Base-by-base conservation (phyloP, 352 stramenopile genomes). In the Globisporangium paroecandrum region DNA sequence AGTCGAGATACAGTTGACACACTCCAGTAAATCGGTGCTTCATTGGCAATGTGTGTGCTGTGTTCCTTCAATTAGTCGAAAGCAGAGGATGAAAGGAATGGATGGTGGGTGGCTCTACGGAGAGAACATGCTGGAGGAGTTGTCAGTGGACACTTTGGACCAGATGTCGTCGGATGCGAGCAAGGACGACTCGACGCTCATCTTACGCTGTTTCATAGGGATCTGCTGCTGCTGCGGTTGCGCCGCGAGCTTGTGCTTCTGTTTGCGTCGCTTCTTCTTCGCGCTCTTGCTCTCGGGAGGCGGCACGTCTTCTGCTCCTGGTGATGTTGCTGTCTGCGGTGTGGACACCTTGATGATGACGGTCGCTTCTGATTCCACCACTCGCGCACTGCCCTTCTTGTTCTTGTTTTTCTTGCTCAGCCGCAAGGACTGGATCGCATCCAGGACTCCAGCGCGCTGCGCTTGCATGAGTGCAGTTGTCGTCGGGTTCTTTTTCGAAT, bases 131-230 rank as follows among this genome's bases (percentile, higher is more conserved):
- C 72, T 74, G 13, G 69, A 71, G 8, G 75, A 71, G 58, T 81
- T 67, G 56, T 91, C 82, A 4, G 69, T 81, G 10, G 79, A 88
- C 59, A 89, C 85, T 62, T 89, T 69, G 25, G 73, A 87, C 83
- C 83, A 91, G 64, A 91, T 87, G 49, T 78, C 72, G 59, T 91
- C 83, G 10, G 81, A 82, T 18, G 74, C 74, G 36, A 91, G 66
- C 27, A 91, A 66, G 8, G 77, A 81, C 64, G 83, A 87, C 57
- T 86, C 83, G 60, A 81, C 78, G 61, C 83, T 91, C 79, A 89
- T 85, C 70, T 86, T 89, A 59, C 83, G 79, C 51, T 73, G 67
- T 69, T 73, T 71, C 20, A 62, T 32, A 2, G 60, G 25, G 2
- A 29, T 46, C 51, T 55, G 27, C 47, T 51, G 56, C 61, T 61